Evolutionary conservation across 805 yeast species (phyloP).

Genomic region (Candida dajiaensis): DNA sequence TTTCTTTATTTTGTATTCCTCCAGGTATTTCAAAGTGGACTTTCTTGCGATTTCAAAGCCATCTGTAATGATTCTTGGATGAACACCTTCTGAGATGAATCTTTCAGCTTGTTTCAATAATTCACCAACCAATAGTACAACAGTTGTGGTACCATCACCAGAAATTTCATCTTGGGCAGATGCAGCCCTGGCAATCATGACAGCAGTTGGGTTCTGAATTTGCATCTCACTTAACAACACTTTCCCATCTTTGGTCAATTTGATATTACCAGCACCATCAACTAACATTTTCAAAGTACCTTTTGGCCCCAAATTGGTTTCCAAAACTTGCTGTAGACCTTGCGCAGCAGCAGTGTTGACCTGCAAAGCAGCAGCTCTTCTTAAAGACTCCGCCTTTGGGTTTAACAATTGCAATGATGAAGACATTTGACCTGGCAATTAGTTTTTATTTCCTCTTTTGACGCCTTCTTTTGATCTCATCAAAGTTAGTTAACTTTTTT

Average conservation of each 20-base stretch:
- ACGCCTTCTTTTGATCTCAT: not conserved
- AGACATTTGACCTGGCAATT: conserved; percentile 31
- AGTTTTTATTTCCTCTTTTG: not conserved
- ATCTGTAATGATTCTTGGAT: conserved; percentile 90
- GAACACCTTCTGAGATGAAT: conserved; percentile 87
- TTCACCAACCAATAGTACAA: conserved; percentile 90
- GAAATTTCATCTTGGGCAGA: conserved; percentile 98
- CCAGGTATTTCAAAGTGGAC: conserved; percentile 64
- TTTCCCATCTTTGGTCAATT: conserved; percentile 95
- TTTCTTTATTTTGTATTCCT: conserved; percentile 49
- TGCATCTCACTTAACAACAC: conserved; percentile 94
- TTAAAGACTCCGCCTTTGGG: conserved; percentile 96
- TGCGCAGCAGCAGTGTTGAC: conserved; percentile 96
- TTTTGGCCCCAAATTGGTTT: conserved; percentile 92
- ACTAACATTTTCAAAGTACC: conserved; percentile 96
- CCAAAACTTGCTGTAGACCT: conserved; percentile 88
- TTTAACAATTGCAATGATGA: conserved; percentile 80
- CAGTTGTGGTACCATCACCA: conserved; percentile 99
- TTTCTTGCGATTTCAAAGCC: conserved; percentile 90
- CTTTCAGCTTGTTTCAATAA: conserved; percentile 91
- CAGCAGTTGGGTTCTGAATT: conserved; percentile 86
- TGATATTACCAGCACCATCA: conserved; percentile 93
- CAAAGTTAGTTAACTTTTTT: not conserved
- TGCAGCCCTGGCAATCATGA: conserved; percentile 94
- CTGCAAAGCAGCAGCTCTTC: conserved; percentile 91